phyloP scores from a whole-genome alignment of 345 rosid species.

The Aegle marmelos region DNA sequence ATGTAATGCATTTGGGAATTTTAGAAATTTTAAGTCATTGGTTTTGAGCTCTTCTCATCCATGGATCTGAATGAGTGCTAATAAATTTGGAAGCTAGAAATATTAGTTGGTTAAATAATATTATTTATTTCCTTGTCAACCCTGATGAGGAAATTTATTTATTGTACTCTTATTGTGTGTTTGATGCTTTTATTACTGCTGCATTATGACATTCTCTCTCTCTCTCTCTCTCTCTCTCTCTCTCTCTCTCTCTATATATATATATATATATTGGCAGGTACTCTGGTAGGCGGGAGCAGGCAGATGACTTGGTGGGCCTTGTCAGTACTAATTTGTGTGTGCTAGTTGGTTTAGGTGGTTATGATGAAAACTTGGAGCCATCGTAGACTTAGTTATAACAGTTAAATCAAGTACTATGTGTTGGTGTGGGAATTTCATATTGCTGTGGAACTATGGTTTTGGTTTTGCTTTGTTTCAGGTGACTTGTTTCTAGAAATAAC shows the following conservation, averaged over 20 bases:
- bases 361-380: slow-evolving; percentile 2
- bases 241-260: no score
- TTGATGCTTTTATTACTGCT: neutral
- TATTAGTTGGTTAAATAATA: neutral
- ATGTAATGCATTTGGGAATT: neutral
- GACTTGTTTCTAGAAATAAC: neutral
- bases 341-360: slow-evolving; percentile 16
- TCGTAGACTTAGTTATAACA: neutral
- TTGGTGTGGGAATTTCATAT: neutral
- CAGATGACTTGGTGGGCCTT: slow-evolving; percentile 23
- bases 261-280: no score
- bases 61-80: neutral
- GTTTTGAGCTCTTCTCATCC: neutral
- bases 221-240: no score
- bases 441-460: neutral
- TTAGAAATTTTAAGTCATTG: neutral
- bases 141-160: neutral
- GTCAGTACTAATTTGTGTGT: slow-evolving; percentile 18
- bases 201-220: neutral
- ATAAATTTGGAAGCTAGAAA: neutral
- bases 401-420: neutral
- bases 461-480: neutral
- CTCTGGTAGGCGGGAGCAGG: slow-evolving; percentile 17
- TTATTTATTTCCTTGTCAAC: neutral
- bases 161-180: neutral